phyloP scores from a whole-genome alignment of 805 yeast genomes.

The Citeromyces matritensis region DNA sequence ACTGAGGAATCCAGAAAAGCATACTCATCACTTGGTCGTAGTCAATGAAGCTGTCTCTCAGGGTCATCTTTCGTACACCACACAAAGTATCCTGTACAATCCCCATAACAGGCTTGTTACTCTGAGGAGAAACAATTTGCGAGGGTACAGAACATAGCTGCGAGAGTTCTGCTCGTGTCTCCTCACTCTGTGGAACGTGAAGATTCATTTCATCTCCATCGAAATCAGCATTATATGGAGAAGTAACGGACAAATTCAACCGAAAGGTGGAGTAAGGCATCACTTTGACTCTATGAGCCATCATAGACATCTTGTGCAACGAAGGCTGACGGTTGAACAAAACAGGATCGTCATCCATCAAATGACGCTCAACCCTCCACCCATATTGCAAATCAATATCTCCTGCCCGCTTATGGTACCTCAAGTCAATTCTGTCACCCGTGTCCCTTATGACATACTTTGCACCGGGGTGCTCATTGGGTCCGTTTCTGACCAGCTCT shows the following conservation, averaged over 20 bases:
- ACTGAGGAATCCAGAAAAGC: constrained; percentile 93
- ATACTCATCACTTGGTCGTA: constrained; percentile 93
- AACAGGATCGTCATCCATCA: constrained; percentile 96
- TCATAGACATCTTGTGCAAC: constrained; percentile 98
- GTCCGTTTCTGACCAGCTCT: constrained; percentile 91
- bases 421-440: constrained; percentile 95
- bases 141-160: constrained; percentile 95
- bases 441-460: constrained; percentile 95
- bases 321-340: constrained; percentile 99
- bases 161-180: constrained; percentile 90
- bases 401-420: constrained; percentile 97
- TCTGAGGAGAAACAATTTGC: constrained; percentile 96
- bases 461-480: constrained; percentile 99
- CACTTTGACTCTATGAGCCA: constrained; percentile 97
- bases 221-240: constrained; percentile 99
- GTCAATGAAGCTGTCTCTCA: constrained; percentile 78
- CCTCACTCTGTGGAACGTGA: constrained; percentile 98
- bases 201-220: constrained; percentile 99
- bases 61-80: constrained; percentile 92
- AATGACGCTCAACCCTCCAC: constrained; percentile 97
- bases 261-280: constrained; percentile 98
- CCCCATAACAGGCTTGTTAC: constrained; percentile 99
- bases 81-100: constrained; percentile 97
- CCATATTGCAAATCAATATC: constrained; percentile 96
- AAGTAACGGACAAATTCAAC: constrained; percentile 89